Evolutionary conservation across 106 monocot genomes (phyloP), one percentile per base, ranked within the genome.

Genomic region (Phalaenopsis aphrodite): DNA sequence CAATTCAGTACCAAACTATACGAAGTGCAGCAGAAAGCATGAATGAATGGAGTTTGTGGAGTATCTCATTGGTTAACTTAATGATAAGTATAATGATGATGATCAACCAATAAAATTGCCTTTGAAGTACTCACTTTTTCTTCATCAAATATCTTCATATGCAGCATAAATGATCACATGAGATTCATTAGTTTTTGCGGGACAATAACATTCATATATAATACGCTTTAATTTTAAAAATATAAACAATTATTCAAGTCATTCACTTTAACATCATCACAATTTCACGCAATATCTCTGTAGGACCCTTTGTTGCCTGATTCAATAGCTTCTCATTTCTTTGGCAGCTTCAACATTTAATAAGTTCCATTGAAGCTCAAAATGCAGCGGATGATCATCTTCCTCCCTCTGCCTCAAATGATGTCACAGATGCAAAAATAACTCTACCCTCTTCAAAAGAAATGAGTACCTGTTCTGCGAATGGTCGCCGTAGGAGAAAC

Each of bases 361-460:
- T 69, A 69, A 14, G 30, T 69, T 39, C 30, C 39, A 69, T 69
- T 69, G 69, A 69, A 38, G 69, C 69, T 9, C 69, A 69, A 69
- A 69, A 69, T 30, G 11, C 69, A 69, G 69, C 15, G 69, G 38
- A 9, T 69, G 69, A 69, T 39, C 2, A 57, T 17, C 69, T 38
- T 38, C 69, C 69, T 38, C 37, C 69, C 11, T 0, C 12, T 4
- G 11, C 39, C 69, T 69, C 69, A 38, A 39, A 39, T 30, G 69
- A 69, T 14, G 4, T 39, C 37, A 69, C 37, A 30, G 8, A 15
- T 69, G 8, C 7, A 38, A 38, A 30, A 39, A 15, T 61, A 61
- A 2, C 61, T n/a, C 5, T 69, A 12, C 14, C 68, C 8, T 69
- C 69, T 69, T n/a, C 69, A 69, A 65, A 24, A 21, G 19, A 24